phyloP scores from a whole-genome alignment of 805 yeast species.

The Hanseniaspora taiwanica region DNA sequence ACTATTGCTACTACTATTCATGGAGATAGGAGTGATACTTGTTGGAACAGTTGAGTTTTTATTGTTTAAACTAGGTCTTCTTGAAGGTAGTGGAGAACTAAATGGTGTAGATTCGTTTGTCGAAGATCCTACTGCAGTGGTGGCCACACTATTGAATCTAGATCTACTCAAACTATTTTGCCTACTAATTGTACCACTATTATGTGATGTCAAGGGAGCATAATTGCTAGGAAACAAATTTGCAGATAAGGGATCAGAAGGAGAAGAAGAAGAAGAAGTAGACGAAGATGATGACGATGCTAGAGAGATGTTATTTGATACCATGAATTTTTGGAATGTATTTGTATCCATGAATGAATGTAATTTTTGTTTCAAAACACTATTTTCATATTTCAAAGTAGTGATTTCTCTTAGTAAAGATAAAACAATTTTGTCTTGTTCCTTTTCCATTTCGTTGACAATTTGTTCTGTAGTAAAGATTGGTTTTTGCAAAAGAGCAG shows the following conservation, averaged over 20 bases:
- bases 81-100: background rate
- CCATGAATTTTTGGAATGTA: background rate
- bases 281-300: background rate
- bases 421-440: conserved; percentile 50
- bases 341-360: background rate
- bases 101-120: background rate
- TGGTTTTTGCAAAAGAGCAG: background rate
- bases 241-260: background rate
- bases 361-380: conserved; percentile 19
- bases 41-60: background rate
- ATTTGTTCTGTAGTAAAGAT: conserved; percentile 27
- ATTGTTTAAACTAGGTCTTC: background rate
- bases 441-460: conserved; percentile 48
- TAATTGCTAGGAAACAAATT: background rate
- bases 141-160: background rate
- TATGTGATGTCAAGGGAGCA: background rate
- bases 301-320: background rate
- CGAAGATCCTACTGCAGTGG: background rate
- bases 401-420: conserved; percentile 41
- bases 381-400: conserved; percentile 33
- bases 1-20: background rate
- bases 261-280: background rate
- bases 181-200: background rate
- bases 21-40: background rate
- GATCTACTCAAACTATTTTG: background rate